A percentile compares a stretch with the other conserved stretches of the same genome.
phyloP scores from a whole-genome alignment of 495 filamentous ascomycete genomes.

The Endocarpon pusillum region DNA sequence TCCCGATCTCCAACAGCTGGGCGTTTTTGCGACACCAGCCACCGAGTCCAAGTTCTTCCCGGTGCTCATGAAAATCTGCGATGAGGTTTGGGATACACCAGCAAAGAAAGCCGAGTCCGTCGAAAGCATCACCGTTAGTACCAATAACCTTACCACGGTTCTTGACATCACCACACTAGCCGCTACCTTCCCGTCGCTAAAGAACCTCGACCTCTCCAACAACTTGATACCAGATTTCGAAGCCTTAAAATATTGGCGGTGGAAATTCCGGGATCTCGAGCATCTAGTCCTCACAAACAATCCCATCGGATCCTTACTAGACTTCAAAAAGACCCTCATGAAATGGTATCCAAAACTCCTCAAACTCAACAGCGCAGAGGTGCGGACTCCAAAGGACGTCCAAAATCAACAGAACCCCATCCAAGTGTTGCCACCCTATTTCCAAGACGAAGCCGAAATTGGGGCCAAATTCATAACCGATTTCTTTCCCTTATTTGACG shows the following conservation, averaged over 20 bases:
- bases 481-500: slow-evolving; percentile 64
- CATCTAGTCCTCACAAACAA: slow-evolving; percentile 64
- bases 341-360: slow-evolving; percentile 67
- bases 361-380: slow-evolving; percentile 50
- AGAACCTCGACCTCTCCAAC: slow-evolving; percentile 68
- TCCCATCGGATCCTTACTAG: slow-evolving; percentile 45
- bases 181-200: slow-evolving; percentile 59
- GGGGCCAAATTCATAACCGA: slow-evolving; percentile 55
- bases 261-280: slow-evolving; percentile 58
- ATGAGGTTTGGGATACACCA: slow-evolving; percentile 45
- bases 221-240: slow-evolving; percentile 52
- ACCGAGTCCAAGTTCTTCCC: slow-evolving; percentile 80
- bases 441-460: slow-evolving; percentile 59
- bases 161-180: slow-evolving; percentile 52
- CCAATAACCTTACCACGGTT: slow-evolving; percentile 58
- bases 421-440: slow-evolving; percentile 48
- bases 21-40: slow-evolving; percentile 52
- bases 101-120: slow-evolving; percentile 55
- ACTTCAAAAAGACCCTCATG: slow-evolving; percentile 51
- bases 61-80: slow-evolving; percentile 68
- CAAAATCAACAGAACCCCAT: slow-evolving; percentile 41
- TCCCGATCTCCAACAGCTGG: slow-evolving; percentile 44
- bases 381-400: slow-evolving; percentile 52
- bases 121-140: slow-evolving; percentile 55
- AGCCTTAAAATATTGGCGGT: slow-evolving; percentile 48